phyloP scores from a whole-genome alignment of 2,329 filamentous ascomycete genomes.

The Cladorrhinum sp. region DNA sequence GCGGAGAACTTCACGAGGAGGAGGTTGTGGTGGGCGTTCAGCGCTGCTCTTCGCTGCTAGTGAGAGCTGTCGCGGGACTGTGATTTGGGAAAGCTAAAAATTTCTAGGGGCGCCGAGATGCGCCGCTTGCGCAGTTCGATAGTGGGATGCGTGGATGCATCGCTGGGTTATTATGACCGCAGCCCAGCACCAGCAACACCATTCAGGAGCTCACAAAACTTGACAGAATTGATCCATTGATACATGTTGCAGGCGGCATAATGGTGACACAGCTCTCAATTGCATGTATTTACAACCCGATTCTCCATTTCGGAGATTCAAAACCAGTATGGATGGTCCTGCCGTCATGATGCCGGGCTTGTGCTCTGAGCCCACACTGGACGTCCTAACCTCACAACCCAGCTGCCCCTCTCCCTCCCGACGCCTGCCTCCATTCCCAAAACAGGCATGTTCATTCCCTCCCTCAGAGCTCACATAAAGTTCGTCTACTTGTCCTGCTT shows the following conservation, averaged over 20 bases:
- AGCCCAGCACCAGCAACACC: not conserved
- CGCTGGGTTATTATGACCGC: too few relatives aligned
- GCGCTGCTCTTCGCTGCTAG: not conserved
- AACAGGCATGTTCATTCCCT: not conserved
- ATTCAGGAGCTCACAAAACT: not conserved
- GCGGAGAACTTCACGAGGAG: not conserved
- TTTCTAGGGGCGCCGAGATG: conserved; percentile 27
- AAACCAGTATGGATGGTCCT: not conserved
- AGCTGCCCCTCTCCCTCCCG: not conserved
- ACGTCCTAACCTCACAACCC: not conserved
- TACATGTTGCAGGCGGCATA: not conserved
- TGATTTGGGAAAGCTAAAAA: conserved; percentile 26
- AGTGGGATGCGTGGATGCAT: not conserved
- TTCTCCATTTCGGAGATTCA: not conserved
- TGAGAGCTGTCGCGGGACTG: conserved; percentile 9
- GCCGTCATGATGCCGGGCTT: conserved; percentile 2
- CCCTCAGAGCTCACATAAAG: not conserved
- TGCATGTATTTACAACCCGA: conserved; percentile 21
- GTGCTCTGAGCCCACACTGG: not conserved
- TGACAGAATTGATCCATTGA: not conserved
- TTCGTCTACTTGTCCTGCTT: conserved; percentile 41
- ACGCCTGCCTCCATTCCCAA: conserved; percentile 1
- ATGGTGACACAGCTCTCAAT: conserved; percentile 16
- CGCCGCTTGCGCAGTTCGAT: conserved; percentile 25
- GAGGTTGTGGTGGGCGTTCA: conserved; percentile 13